These are phyloP conservation scores for Ophiosphaerella herpotricha DNA, from an alignment of 2,329 filamentous ascomycete genomes.

Conservation along the genomic window DNA sequence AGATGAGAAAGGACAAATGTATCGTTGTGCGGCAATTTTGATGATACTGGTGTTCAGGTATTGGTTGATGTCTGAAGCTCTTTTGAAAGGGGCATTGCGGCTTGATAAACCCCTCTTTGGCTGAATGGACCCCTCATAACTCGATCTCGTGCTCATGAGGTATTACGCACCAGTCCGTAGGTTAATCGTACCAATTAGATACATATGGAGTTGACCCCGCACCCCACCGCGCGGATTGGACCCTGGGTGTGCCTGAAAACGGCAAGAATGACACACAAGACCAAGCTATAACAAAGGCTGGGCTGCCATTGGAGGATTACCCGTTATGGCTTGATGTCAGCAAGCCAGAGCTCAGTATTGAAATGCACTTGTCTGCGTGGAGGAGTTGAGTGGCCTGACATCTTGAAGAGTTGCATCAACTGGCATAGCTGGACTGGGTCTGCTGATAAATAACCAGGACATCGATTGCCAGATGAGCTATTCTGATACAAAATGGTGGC, in stretches of 20 bases:
- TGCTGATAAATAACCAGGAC: too few relatives aligned
- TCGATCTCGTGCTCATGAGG: conserved; percentile 33
- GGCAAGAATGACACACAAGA: conserved; percentile 29
- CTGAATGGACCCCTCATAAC: conserved; percentile 15
- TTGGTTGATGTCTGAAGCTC: not conserved
- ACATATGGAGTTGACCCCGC: conserved; percentile 33
- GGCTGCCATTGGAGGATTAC: conserved; percentile 1
- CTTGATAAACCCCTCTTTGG: conserved; percentile 24
- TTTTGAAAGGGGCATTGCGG: not conserved
- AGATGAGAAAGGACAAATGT: not conserved
- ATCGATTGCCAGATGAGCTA: too few relatives aligned
- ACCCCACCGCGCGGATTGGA: conserved; percentile 29
- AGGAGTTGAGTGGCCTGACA: too few relatives aligned
- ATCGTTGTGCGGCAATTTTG: not conserved
- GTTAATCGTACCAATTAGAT: conserved; percentile 44
- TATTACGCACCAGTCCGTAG: conserved; percentile 34
- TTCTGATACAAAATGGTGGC: too few relatives aligned
- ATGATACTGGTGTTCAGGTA: not conserved
- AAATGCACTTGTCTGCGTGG: not conserved
- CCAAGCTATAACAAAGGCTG: conserved; percentile 7
- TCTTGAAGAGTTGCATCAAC: too few relatives aligned
- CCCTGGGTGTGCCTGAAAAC: conserved; percentile 17
- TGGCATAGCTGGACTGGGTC: too few relatives aligned
- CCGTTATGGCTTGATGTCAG: conserved; percentile 2
- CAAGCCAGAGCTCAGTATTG: conserved; percentile 13